Conservation (phyloP, 176 grass and related monocot genomes). For the Saccharum officinarum region DNA sequence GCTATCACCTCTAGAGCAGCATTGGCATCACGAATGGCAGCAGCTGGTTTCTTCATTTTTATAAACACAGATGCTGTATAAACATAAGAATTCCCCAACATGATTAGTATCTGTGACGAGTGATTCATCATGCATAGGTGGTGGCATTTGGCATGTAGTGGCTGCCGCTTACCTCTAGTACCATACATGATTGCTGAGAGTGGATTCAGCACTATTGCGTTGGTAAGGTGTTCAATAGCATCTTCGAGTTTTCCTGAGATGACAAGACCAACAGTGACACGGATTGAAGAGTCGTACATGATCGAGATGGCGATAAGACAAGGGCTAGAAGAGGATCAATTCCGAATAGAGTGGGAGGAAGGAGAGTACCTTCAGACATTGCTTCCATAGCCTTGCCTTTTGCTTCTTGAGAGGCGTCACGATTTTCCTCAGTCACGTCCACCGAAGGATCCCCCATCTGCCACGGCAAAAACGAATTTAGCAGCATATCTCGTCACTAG, state of each 20-base stretch:
- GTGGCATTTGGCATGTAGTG: not conserved
- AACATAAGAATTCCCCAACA: not conserved
- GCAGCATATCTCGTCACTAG: not conserved
- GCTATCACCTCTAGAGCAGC: slow-evolving; percentile 75
- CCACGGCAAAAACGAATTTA: not conserved
- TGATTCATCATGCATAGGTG: not conserved
- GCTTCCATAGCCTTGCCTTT: slow-evolving; percentile 86
- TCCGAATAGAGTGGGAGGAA: not conserved
- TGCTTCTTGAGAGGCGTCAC: slow-evolving; percentile 83
- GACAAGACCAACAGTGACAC: not conserved
- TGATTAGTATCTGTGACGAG: not conserved
- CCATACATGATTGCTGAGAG: slow-evolving; percentile 97
- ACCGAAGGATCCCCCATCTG: slow-evolving; percentile 87
- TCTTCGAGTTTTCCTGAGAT: slow-evolving; percentile 75
- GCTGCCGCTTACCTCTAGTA: slow-evolving; percentile 58
- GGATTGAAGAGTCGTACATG: not conserved
- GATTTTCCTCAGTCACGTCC: slow-evolving; percentile 88
- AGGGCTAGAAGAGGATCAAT: not conserved
- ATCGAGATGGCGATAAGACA: not conserved
- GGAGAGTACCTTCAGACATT: slow-evolving; percentile 73
- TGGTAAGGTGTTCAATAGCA: slow-evolving; percentile 86
- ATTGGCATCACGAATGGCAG: slow-evolving; percentile 93
- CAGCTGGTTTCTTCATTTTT: slow-evolving; percentile 96
- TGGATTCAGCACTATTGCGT: slow-evolving; percentile 81
- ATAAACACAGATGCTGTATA: slow-evolving; percentile 83